phyloP scores from a whole-genome alignment of 1,284 basidiomycete species.

The Ganoderma sp. region DNA sequence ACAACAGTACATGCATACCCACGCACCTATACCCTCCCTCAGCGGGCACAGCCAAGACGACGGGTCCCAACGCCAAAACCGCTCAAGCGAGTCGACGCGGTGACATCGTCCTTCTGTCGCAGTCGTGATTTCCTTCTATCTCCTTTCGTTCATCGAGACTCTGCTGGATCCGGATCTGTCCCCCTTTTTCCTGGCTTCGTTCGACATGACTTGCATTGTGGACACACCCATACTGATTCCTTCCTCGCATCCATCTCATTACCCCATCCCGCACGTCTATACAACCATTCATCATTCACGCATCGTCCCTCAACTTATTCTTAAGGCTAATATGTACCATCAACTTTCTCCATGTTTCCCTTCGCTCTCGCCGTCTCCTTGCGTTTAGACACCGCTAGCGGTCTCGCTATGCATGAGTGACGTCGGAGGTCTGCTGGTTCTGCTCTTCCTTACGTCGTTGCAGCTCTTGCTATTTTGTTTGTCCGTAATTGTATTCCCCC shows the following conservation, averaged over 20 bases:
- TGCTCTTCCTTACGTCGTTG: constrained; percentile 15
- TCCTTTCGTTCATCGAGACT: constrained; percentile 23
- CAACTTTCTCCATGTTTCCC: neutral
- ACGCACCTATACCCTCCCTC: constrained; percentile 30
- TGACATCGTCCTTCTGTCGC: constrained; percentile 1
- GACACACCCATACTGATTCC: constrained; percentile 14
- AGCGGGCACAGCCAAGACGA: constrained; percentile 20
- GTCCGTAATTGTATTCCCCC: neutral
- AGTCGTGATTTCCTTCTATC: neutral
- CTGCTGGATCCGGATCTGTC: constrained; percentile 14
- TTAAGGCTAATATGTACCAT: constrained; percentile 24
- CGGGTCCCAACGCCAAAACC: neutral
- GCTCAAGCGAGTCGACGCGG: constrained; percentile 22
- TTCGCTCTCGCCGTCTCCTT: neutral
- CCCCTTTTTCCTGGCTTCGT: constrained; percentile 13
- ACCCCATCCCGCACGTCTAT: constrained; percentile 9
- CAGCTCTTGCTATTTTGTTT: constrained; percentile 1
- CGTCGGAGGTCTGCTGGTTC: constrained; percentile 23
- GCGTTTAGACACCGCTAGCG: constrained; percentile 2
- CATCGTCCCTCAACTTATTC: constrained; percentile 23
- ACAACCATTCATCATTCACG: constrained; percentile 2
- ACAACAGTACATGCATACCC: constrained; percentile 22
- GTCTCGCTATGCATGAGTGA: constrained; percentile 13
- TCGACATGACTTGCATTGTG: constrained; percentile 22
- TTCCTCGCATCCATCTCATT: constrained; percentile 9